Base-by-base conservation (phyloP, 768 basidiomycete genomes). In the Hemileccinum rubropunctum region DNA sequence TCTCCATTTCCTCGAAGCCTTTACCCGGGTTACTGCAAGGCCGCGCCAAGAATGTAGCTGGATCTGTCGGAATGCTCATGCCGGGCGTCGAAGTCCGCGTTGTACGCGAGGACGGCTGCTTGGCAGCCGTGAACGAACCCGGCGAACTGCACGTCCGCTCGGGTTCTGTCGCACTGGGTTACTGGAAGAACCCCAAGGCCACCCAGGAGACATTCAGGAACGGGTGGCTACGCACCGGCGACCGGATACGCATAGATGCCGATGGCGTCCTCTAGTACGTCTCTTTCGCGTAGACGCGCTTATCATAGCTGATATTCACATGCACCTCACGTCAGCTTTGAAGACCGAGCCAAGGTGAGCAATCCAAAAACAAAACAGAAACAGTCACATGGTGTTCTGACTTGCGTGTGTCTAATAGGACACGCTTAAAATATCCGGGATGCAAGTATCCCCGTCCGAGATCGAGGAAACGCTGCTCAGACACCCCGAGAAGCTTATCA, bases 371-470 rank as follows among this genome's bases (percentile, higher is more conserved):
- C 47, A 33, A 34, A 14, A 3, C n/a, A 30, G 28, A 12, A 1
- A 17, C 2, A 13, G n/a, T 10, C 39, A 3, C 12, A 26, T 38
- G 11, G 23, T 23, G 23, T 23, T 23, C 28, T 30, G 28, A 30
- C 11, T 8, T 12, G 28, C 28, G 3, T 28, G 27, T 9, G 27
- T 23, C 6, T 8, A 18, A 20, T 21, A 88, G 83, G 90, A 91
- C 59, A 89, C 82, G 0, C 73, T 92, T 18, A 92, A 92, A 61
- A 76, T 92, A 3, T 88, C 86, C 0, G 90, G 89, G 4, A 73
- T 73, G 42, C 90, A 91, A 66, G 90, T 91, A 0, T 88, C 90
- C 0, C 90, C 89, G 1, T 76, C 78, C 15, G 89, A 92, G 61
- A 84, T 91, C 45, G 90, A 91, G 62, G 73, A 80, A 23, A 76